A percentile compares a stretch with the other conserved stretches of the same genome.
These are phyloP conservation scores for Neurospora sp. DNA, from an alignment of 495 filamentous ascomycete genomes.

Conservation along the genomic window DNA sequence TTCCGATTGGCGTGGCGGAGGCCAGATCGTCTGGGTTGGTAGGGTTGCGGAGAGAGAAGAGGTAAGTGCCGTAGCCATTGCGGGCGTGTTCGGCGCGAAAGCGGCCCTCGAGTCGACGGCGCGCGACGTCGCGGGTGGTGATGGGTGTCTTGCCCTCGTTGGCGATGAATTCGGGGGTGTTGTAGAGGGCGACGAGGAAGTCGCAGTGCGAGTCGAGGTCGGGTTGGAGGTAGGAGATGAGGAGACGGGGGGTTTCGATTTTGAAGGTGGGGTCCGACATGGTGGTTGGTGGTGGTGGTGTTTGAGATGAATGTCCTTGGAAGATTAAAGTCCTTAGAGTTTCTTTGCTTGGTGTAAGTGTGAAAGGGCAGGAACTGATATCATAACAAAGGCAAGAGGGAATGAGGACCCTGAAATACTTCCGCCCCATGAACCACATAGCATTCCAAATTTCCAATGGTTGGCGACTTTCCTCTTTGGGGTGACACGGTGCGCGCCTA, in stretches of 20 bases:
- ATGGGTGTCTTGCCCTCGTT: slow-evolving; percentile 15
- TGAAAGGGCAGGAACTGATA: not conserved
- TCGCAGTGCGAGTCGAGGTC: slow-evolving; percentile 19
- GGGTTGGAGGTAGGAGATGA: slow-evolving; percentile 23
- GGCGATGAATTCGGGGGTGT: slow-evolving; percentile 22
- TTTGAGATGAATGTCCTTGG: not conserved
- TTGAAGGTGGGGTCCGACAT: slow-evolving; percentile 15
- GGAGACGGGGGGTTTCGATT: slow-evolving; percentile 25
- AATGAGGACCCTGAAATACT: not conserved
- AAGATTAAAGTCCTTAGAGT: not conserved
- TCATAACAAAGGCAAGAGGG: not conserved
- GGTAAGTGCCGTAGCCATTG: slow-evolving; percentile 22
- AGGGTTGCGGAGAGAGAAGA: slow-evolving; percentile 13
- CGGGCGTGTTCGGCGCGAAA: slow-evolving; percentile 18
- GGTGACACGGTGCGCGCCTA: not conserved
- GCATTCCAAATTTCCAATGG: not conserved
- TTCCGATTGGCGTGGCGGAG: slow-evolving; percentile 13
- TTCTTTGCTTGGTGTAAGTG: not conserved
- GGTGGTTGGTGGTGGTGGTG: not conserved
- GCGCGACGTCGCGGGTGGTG: slow-evolving; percentile 16
- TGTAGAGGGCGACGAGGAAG: slow-evolving; percentile 29
- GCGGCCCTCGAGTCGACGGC: slow-evolving; percentile 9
- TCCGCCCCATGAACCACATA: not conserved
- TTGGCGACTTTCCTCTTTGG: not conserved
- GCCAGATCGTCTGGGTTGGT: not conserved